A percentile compares a stretch with the other conserved stretches of the same genome.
phyloP scores from a whole-genome alignment of 1,139 yeast species.

The Pichiaceae sp. region DNA sequence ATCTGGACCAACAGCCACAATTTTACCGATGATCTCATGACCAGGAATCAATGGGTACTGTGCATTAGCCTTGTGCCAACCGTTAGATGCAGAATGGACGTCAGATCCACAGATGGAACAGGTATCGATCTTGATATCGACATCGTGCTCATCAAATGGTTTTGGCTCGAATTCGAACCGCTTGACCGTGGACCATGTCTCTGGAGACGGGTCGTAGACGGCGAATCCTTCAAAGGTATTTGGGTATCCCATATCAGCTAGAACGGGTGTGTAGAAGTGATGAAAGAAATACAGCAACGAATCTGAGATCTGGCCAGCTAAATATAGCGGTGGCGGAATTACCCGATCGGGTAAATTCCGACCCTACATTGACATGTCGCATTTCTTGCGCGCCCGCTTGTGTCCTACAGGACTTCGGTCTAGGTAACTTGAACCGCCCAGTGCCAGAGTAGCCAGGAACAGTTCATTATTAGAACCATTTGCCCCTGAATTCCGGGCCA shows the following conservation, averaged over 20 bases:
- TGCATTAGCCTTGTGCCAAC: slow-evolving; percentile 29
- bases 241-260: slow-evolving; percentile 18
- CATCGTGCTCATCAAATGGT: slow-evolving; percentile 48
- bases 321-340: too few species aligned
- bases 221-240: slow-evolving; percentile 31
- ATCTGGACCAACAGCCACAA: slow-evolving; percentile 34
- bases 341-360: too few species aligned
- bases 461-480: too few species aligned
- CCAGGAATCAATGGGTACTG: slow-evolving; percentile 29
- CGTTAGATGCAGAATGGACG: slow-evolving; percentile 33
- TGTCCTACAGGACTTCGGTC: too few species aligned
- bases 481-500: too few species aligned
- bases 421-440: too few species aligned
- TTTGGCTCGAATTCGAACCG: slow-evolving; percentile 28
- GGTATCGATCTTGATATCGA: slow-evolving; percentile 35
- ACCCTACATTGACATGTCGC: too few species aligned
- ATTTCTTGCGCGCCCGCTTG: too few species aligned
- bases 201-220: slow-evolving; percentile 22
- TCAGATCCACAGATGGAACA: slow-evolving; percentile 62
- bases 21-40: slow-evolving; percentile 40
- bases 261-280: too few species aligned
- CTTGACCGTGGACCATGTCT: slow-evolving; percentile 30
- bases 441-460: too few species aligned
- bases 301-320: too few species aligned
- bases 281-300: not conserved